These are phyloP conservation scores for Clitopilus hobsonii DNA, from an alignment of 768 basidiomycete genomes.

Conservation along the genomic window DNA sequence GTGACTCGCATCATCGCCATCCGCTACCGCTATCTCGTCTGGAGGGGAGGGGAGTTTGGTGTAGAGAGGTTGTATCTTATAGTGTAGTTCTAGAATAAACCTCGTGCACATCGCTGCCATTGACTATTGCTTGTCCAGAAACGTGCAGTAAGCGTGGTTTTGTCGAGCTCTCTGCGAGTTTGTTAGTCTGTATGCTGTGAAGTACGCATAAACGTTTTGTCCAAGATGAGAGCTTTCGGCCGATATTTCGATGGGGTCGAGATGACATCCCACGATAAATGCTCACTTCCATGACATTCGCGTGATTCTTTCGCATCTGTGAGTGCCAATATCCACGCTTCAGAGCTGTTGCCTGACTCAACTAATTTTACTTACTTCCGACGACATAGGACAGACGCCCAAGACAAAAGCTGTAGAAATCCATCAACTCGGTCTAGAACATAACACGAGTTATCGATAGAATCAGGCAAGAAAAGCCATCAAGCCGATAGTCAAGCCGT, in stretches of 20 bases:
- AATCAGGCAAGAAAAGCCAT: background rate
- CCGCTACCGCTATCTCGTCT: background rate
- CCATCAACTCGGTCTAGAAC: background rate
- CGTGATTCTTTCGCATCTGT: no score
- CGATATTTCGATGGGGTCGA: no score
- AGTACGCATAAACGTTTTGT: no score
- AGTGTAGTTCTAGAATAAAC: background rate
- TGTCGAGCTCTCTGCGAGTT: background rate
- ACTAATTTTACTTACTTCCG: background rate
- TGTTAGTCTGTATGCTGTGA: no score
- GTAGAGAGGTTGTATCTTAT: conserved; percentile 1
- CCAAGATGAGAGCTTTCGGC: no score
- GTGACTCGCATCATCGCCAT: background rate
- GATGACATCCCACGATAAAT: no score
- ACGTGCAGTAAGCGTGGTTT: background rate
- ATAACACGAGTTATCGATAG: background rate
- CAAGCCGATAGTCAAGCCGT: background rate
- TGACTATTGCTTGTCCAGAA: background rate
- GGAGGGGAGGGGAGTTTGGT: background rate
- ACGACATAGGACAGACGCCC: background rate
- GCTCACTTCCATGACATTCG: no score
- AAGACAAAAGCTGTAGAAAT: background rate
- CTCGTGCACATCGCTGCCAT: background rate
- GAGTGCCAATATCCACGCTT: no score
- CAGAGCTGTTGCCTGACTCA: no score